Percentiles rank a stretch among this genome's conserved stretches.
These are phyloP conservation scores for Picea sitchensis DNA, from an alignment of 75 land plant genomes.

Conservation along the genomic window DNA sequence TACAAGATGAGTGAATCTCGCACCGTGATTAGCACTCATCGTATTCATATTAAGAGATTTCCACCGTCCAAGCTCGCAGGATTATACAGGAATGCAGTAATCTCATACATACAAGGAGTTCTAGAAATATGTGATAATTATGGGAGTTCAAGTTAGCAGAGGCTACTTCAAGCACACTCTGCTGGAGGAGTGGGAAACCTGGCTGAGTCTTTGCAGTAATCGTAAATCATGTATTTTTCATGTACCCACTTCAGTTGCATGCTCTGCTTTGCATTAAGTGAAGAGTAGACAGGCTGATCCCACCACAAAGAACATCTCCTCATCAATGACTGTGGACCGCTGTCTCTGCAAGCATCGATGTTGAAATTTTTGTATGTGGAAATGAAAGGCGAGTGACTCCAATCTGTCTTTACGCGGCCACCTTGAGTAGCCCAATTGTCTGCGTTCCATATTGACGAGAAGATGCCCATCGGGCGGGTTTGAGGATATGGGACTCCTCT, in stretches of 20 bases:
- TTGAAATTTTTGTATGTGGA: slow-evolving; percentile 51
- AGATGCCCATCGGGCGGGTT: slow-evolving; percentile 30
- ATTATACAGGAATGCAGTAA: too few relatives aligned
- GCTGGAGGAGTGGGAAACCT: slow-evolving; percentile 44
- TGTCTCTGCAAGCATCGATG: slow-evolving; percentile 48
- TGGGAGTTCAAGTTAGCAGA: too few relatives aligned
- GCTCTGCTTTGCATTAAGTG: slow-evolving; percentile 52
- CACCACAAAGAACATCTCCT: slow-evolving; percentile 45
- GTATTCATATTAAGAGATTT: too few relatives aligned
- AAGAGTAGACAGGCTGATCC: slow-evolving; percentile 37
- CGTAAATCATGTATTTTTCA: slow-evolving; percentile 53
- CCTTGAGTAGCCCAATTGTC: slow-evolving; percentile 89
- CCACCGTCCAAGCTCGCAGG: too few relatives aligned
- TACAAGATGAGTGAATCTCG: too few relatives aligned
- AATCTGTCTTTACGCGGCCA: slow-evolving; percentile 62
- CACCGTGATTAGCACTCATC: too few relatives aligned
- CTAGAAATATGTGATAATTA: too few relatives aligned
- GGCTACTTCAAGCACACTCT: slow-evolving; percentile 26
- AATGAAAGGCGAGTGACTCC: slow-evolving; percentile 67
- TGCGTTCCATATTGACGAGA: slow-evolving; percentile 52
- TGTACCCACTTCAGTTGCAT: slow-evolving; percentile 62
- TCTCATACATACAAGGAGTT: too few relatives aligned
- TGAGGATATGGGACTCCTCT: slow-evolving; percentile 29
- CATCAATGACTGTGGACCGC: not conserved
- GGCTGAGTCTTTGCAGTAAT: slow-evolving; percentile 52